A percentile compares a stretch with the other conserved stretches of the same genome.
These are phyloP conservation scores for Lactifluus hygrophoroides DNA, from an alignment of 768 basidiomycete genomes.

Conservation along the genomic window DNA sequence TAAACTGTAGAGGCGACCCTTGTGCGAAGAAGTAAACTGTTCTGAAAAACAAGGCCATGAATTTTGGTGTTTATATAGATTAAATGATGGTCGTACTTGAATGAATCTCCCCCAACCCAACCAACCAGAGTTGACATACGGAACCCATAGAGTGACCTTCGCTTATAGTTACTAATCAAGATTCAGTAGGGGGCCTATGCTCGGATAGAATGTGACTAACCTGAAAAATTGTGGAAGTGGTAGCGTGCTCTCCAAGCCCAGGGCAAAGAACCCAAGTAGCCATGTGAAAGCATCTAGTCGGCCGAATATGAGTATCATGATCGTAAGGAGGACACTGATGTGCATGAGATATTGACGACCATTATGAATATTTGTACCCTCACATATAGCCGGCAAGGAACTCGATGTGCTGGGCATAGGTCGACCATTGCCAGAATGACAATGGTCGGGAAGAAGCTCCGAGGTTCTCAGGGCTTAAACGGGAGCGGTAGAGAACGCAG, in stretches of 20 bases:
- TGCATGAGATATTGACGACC: neutral
- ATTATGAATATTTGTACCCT: conserved; percentile 19
- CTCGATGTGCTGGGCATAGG: conserved; percentile 72
- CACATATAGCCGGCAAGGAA: conserved; percentile 76
- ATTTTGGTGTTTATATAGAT: neutral
- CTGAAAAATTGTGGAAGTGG: conserved; percentile 80
- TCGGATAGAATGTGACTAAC: conserved; percentile 28
- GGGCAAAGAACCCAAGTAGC: conserved; percentile 63
- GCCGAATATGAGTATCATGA: conserved; percentile 67
- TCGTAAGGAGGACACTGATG: conserved; percentile 53
- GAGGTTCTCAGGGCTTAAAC: conserved; percentile 47
- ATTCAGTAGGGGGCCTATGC: neutral
- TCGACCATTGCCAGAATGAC: conserved; percentile 81
- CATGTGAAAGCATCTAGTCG: conserved; percentile 50
- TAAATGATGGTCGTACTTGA: conserved; percentile 49
- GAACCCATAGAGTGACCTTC: conserved; percentile 76
- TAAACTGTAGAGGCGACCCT: conserved; percentile 68
- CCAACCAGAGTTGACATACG: conserved; percentile 74
- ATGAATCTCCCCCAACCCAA: conserved; percentile 77
- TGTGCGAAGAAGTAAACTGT: conserved; percentile 74
- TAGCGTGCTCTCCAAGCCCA: conserved; percentile 80
- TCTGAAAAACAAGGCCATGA: conserved; percentile 30
- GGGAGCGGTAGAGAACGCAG: conserved; percentile 65
- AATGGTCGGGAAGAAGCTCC: conserved; percentile 56
- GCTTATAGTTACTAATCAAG: conserved; percentile 59